Conservation (phyloP, 1,139 yeast genomes). For the Taphrina pruni region DNA sequence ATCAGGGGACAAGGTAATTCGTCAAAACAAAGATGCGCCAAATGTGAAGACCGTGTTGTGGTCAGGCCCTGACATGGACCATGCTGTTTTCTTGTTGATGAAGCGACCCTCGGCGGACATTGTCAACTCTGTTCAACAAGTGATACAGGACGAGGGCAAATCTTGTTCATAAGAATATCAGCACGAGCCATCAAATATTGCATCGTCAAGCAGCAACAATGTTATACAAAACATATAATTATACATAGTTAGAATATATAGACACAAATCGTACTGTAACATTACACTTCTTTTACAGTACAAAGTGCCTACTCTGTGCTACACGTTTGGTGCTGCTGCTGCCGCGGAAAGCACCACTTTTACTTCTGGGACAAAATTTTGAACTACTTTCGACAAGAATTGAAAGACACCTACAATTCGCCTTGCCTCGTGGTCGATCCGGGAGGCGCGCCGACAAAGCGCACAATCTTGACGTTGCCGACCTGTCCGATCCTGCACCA, state of each 20-base stretch:
- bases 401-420: background rate
- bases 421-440: background rate
- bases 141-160: background rate
- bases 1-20: constrained; percentile 25
- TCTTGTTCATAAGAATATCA: background rate
- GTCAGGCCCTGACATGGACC: constrained; percentile 39
- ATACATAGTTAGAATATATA: too few species aligned
- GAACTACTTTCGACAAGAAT: background rate
- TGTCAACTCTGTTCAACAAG: background rate
- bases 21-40: background rate
- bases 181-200: background rate
- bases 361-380: too few species aligned
- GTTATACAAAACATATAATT: too few species aligned
- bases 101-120: constrained; percentile 22
- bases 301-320: background rate
- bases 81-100: constrained; percentile 29
- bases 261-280: too few species aligned
- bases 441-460: constrained; percentile 33
- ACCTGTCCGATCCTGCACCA: constrained; percentile 37
- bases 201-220: background rate
- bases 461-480: constrained; percentile 28
- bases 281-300: background rate
- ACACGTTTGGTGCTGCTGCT: background rate
- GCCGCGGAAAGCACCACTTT: background rate
- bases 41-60: constrained; percentile 29